Evolutionary conservation across 805 yeast species (phyloP), one percentile per base, ranked within the genome.

Genomic region (Suhomyces faveliae): DNA sequence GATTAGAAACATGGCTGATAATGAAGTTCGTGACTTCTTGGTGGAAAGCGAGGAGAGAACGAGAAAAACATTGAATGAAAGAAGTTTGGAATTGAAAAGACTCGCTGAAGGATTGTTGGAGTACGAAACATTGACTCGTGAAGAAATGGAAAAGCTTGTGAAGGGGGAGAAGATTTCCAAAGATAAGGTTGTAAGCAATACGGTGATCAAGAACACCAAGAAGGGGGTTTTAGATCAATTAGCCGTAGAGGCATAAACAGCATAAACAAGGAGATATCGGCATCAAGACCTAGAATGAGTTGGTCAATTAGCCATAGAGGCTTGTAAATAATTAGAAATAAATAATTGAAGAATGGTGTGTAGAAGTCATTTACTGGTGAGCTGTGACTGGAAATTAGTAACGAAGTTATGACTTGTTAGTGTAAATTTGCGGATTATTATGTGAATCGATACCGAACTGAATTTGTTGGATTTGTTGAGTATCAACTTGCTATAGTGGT

Each of bases 61-160:
- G 1, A 79, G 94, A 56, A 66, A 71, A 44, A 57, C 92, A 64
- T 74, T 94, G 53, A 64, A 67, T 17, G 85, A 80, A 4, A 83
- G 77, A 61, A 74, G 77, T 42, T 66, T 74, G 13, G 98, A 94
- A 65, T 77, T 94, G 58, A 84, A 84, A 63, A 77, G 97, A 57
- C 76, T 94, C 52, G 99, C 99, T 0, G 88, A 88, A 64, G 99
- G 97, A 3, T 77, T 94, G 54, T 76, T 94, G 52, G 97, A 94
- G 67, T 95, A 91, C 69, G 99, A 94, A 73, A 94, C 99, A 0
- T 77, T 94, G 57, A 92, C 87, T 38, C 85, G 85, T 52, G 92
- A 84, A 24, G 99, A 94, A 66, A 92, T 94, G 76, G 92, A 86
- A 62, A 83, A 81, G 59, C 80, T 94, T 42, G 89, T 89, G 30